phyloP scores from a whole-genome alignment of 2,329 filamentous ascomycete genomes.

The Ophiocordyceps unilateralis region DNA sequence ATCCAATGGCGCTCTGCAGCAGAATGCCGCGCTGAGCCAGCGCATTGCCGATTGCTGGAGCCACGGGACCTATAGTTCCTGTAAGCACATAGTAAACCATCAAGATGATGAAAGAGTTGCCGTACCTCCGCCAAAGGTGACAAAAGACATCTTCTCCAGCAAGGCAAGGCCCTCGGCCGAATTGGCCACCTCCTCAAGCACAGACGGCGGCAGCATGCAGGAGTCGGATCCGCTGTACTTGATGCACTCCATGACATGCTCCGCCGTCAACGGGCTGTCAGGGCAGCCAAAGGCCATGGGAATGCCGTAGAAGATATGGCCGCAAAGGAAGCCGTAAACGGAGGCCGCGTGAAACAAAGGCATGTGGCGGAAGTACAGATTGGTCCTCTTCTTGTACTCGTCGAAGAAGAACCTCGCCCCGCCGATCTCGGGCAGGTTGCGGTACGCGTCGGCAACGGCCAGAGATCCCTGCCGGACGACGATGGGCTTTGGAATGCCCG shows the following conservation, averaged over 20 bases:
- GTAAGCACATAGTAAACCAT: not conserved
- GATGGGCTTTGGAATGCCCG: constrained; percentile 15
- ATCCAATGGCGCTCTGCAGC: constrained; percentile 19
- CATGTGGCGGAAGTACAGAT: constrained; percentile 9
- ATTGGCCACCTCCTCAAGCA: constrained; percentile 25
- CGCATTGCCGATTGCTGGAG: constrained; percentile 18
- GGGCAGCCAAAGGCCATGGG: constrained; percentile 12
- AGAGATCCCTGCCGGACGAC: constrained; percentile 20
- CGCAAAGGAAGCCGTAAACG: constrained; percentile 6
- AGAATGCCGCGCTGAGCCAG: constrained; percentile 17
- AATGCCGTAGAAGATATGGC: constrained; percentile 12
- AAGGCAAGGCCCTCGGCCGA: constrained; percentile 11
- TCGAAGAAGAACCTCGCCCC: not conserved
- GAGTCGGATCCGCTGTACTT: constrained; percentile 11
- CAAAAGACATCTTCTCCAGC: constrained; percentile 15
- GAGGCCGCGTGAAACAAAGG: constrained; percentile 22
- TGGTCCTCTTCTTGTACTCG: constrained; percentile 2
- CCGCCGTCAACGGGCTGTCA: constrained; percentile 16
- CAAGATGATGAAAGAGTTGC: not conserved
- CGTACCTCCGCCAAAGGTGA: constrained; percentile 21
- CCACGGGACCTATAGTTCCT: constrained; percentile 15
- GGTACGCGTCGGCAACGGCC: constrained; percentile 15
- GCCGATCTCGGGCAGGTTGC: constrained; percentile 6
- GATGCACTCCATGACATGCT: constrained; percentile 15
- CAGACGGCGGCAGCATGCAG: constrained; percentile 17